Evolutionary conservation across 257 asterid genomes (phyloP).

Genomic region (Solanum chaucha): DNA sequence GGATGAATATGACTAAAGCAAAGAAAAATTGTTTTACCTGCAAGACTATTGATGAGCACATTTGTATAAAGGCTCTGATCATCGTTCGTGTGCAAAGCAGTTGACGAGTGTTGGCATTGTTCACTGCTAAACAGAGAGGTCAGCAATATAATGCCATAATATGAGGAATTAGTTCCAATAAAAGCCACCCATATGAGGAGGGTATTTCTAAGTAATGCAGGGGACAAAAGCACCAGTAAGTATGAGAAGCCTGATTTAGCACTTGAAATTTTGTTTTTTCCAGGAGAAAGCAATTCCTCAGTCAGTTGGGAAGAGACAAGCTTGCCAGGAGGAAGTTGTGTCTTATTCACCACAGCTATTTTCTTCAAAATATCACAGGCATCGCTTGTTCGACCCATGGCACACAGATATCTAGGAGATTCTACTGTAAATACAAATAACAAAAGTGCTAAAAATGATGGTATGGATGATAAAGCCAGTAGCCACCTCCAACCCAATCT

Average conservation of each 20-base stretch:
- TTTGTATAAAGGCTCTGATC: conserved; percentile 38
- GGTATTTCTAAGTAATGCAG: too few species aligned
- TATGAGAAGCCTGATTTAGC: too few species aligned
- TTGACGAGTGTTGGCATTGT: conserved; percentile 27
- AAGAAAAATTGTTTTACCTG: conserved; percentile 23
- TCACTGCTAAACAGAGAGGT: too few species aligned
- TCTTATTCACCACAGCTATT: conserved; percentile 36
- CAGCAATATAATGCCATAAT: too few species aligned
- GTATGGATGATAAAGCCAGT: conserved; percentile 50
- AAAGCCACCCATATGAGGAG: too few species aligned
- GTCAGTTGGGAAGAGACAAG: too few species aligned
- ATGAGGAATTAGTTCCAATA: too few species aligned
- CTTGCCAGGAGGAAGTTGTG: too few species aligned
- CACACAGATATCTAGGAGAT: conserved; percentile 54
- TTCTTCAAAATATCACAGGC: conserved; percentile 28
- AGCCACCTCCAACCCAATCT: conserved; percentile 74
- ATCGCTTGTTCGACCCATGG: conserved; percentile 31
- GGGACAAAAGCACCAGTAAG: too few species aligned
- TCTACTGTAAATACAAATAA: conserved; percentile 44
- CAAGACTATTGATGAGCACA: conserved; percentile 59
- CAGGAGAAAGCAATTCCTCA: too few species aligned
- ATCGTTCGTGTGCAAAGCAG: conserved; percentile 4
- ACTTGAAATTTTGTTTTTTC: too few species aligned
- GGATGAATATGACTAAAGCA: neutral
- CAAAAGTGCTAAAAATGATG: conserved; percentile 40